A percentile compares a stretch with the other conserved stretches of the same genome.
These are phyloP conservation scores for Phytophthora litchii DNA, from an alignment of 352 stramenopile genomes.

Conservation along the genomic window DNA sequence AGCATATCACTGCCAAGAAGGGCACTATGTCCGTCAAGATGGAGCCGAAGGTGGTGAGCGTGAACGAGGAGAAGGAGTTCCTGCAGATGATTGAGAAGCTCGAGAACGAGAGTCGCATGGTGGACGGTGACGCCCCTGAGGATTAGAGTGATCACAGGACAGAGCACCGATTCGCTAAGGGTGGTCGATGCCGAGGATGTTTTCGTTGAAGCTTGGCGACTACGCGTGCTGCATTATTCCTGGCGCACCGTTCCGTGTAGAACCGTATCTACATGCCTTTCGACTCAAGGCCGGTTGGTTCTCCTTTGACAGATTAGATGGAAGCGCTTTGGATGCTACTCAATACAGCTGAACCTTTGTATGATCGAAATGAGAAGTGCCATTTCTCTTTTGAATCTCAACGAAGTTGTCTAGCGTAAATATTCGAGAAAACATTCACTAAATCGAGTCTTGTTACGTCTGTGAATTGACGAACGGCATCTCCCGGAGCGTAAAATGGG, in stretches of 20 bases:
- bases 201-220: slow-evolving; percentile 14
- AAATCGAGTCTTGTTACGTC: too few relatives aligned
- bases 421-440: too few relatives aligned
- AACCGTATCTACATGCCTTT: slow-evolving; percentile 8
- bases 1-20: slow-evolving; percentile 95
- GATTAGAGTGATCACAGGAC: slow-evolving; percentile 59
- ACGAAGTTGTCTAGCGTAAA: too few relatives aligned
- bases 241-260: slow-evolving; percentile 9
- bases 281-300: slow-evolving; percentile 16
- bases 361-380: too few relatives aligned
- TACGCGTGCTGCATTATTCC: slow-evolving; percentile 14
- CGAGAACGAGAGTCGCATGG: slow-evolving; percentile 98
- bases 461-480: too few relatives aligned
- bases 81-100: slow-evolving; percentile 99
- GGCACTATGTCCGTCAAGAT: slow-evolving; percentile 98
- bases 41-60: slow-evolving; percentile 98
- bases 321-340: slow-evolving; percentile 26
- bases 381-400: too few relatives aligned
- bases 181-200: slow-evolving; percentile 7
- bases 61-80: slow-evolving; percentile 99
- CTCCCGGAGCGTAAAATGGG: too few relatives aligned
- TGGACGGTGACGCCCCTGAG: slow-evolving; percentile 98
- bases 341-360: slow-evolving; percentile 34
- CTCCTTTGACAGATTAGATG: slow-evolving; percentile 24
- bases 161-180: slow-evolving; percentile 8